A percentile compares a stretch with the other conserved stretches of the same genome.
Evolutionary conservation across 306 rosid genomes (phyloP).

Genomic region (Citrullus mucosospermus): DNA sequence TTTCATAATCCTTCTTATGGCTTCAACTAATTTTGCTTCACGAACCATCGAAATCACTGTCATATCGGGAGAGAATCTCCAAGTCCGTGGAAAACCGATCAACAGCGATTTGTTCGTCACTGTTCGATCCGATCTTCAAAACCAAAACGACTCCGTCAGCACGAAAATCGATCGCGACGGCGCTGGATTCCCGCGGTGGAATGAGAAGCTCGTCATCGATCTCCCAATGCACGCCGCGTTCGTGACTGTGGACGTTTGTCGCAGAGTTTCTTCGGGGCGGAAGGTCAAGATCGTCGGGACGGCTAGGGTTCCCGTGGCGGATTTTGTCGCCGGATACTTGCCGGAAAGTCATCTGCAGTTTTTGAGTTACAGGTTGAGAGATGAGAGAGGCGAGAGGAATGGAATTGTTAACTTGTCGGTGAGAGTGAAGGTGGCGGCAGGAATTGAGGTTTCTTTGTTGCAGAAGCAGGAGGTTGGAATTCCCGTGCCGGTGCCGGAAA

Average conservation of each 20-base stretch:
- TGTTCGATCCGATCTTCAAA: constrained; percentile 12
- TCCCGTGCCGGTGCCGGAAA: not conserved
- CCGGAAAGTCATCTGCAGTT: constrained; percentile 48
- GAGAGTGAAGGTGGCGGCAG: constrained; percentile 22
- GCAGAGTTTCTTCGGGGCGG: constrained; percentile 15
- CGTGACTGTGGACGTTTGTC: constrained; percentile 27
- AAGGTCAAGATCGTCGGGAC: constrained; percentile 27
- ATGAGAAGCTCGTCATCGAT: constrained; percentile 37
- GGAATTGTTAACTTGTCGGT: constrained; percentile 60
- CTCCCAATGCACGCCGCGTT: constrained; percentile 31
- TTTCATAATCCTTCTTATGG: not conserved
- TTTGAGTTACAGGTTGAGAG: constrained; percentile 66
- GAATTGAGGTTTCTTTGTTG: not conserved
- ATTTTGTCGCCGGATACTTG: constrained; percentile 30
- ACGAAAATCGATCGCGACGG: constrained; percentile 29
- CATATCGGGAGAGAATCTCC: constrained; percentile 43
- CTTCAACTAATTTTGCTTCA: not conserved
- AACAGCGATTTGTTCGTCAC: constrained; percentile 33
- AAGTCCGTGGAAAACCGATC: constrained; percentile 13
- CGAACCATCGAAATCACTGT: constrained; percentile 38
- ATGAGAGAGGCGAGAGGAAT: constrained; percentile 34
- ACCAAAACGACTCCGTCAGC: constrained; percentile 10
- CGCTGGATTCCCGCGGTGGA: constrained; percentile 50
- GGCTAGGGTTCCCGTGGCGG: constrained; percentile 38
- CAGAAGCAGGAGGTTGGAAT: not conserved